Conservation (phyloP, 371 early-diverging fungal species). For the Mucor mucedo region DNA sequence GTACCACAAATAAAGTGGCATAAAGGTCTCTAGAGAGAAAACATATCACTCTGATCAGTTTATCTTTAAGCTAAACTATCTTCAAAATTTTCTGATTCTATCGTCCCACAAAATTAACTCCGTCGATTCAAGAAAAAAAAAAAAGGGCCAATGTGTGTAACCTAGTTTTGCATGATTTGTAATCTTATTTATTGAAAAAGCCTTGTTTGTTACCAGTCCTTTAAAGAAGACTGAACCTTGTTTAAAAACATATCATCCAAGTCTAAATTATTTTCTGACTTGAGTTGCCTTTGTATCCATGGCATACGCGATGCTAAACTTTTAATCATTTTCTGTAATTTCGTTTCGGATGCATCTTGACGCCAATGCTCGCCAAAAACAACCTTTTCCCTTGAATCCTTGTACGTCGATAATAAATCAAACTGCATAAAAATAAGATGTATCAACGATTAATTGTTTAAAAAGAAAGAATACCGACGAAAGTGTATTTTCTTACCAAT, state of each 20-base stretch:
- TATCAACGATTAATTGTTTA: too few species aligned
- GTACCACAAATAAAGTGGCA: too few species aligned
- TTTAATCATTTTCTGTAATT: slow-evolving; percentile 70
- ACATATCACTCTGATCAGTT: too few species aligned
- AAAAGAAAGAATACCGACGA: slow-evolving; percentile 3
- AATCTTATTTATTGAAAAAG: too few species aligned
- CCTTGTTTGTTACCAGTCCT: slow-evolving; percentile 21
- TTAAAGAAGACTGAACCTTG: slow-evolving; percentile 22
- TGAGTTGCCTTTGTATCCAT: slow-evolving; percentile 59
- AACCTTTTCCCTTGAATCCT: slow-evolving; percentile 61
- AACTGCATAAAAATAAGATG: slow-evolving; percentile 36
- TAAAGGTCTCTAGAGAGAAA: too few species aligned
- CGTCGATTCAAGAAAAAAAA: too few species aligned
- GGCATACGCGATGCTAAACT: slow-evolving; percentile 79
- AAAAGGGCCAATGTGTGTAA: too few species aligned
- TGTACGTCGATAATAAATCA: slow-evolving; percentile 61
- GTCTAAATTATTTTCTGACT: neutral
- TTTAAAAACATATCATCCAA: slow-evolving; percentile 17
- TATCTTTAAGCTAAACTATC: too few species aligned
- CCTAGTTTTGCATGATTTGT: too few species aligned
- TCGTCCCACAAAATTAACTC: too few species aligned
- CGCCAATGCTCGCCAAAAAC: slow-evolving; percentile 75
- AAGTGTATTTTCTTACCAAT: slow-evolving; percentile 45
- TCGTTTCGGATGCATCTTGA: slow-evolving; percentile 68
- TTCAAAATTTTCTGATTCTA: too few species aligned